Evolutionary conservation across 768 basidiomycete species (phyloP), one percentile per base, ranked within the genome.

Genomic region (Inosperma sp.): DNA sequence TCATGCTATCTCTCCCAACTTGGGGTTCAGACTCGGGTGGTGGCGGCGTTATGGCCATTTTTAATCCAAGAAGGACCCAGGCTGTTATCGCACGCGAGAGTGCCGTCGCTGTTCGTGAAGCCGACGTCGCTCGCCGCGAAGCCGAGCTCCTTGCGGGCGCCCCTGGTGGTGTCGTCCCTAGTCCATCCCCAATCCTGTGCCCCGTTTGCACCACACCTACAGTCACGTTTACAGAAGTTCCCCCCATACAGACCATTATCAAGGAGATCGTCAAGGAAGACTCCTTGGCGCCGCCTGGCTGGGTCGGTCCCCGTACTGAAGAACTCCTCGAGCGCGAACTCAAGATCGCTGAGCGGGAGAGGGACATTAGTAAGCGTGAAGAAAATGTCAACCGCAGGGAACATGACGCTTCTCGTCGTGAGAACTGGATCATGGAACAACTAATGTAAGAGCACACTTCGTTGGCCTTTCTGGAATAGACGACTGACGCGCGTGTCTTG

Each of bases 341-440:
- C 52, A 86, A 84, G 69, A 84, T 93, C 53, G 81, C 87, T 4
- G 90, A 92, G 48, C 78, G 90, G 51, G 90, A 93, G 59, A 79
- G 89, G 22, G 91, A 93, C 54, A 89, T 92, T 49, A 83, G 88
- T 60, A 83, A 84, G 45, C 86, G 90, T 30, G 90, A 93, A 67
- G 90, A 93, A 63, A 79, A 73, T 42, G 83, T 92, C 54, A 92
- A 92, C 62, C 85, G 86, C 49, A 75, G 90, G 49, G 90, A 93
- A 64, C 86, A 90, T 34, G 90, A 93, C 61, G 88, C 89, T 48
- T 82, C 88, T 43, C 80, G 89, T 58, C 88, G 90, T 51, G 90
- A 93, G 65, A 76, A 72, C 23, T 93, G 90, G 90, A 91, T 93
- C 60, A 91, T 93, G 89, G 91, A 93, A 55, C 90, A 93, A 60